Evolutionary conservation across 192 early-diverging fungal species (phyloP), one percentile per base, ranked within the genome.

Genomic region (Coemansia sp.): DNA sequence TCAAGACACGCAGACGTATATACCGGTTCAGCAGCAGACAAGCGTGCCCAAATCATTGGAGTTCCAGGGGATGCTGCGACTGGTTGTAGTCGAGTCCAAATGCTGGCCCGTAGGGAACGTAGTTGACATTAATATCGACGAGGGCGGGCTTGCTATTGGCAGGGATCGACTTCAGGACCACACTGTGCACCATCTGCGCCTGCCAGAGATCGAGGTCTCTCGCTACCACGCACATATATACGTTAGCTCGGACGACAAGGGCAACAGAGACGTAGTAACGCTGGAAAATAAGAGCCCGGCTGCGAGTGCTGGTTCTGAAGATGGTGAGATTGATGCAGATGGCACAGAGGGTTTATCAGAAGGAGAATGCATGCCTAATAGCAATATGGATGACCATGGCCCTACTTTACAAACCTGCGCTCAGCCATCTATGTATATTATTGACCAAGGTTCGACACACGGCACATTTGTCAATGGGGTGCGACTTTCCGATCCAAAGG

Each of bases 361-460:
- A 25, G 71, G 70, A 26, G 76, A 79, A 25, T 79, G 68, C 13
- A 4, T 29, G 1, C 33, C 40, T 15, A 25, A 23, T 12, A 21
- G 30, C 20, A 51, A 23, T 9, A 10, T 63, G 10, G 16, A 55
- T 6, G 20, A 57, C 8, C 25, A 26, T 31, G n/a, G 15, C 31
- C n/a, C 13, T 4, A 6, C 4, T 2, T 18, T 57, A 5, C 55
- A 57, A n/a, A 16, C 2, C 2, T 57, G 55, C 20, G 55, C 4
- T 7, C 31, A 40, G 33, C 45, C 45, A 18, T 40, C 31, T 3
- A 79, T 87, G 26, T 86, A 73, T 61, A 70, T 91, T 33, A 75
- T 85, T 5, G 90, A 91, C 52, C 75, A 75, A 28, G 91, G 90
- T 7, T 93, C 92, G 13, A 87, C 86, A 6, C 88, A 93, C 51